A percentile compares a stretch with the other conserved stretches of the same genome.
Evolutionary conservation across 129 eudicot species (phyloP).

Genomic region (Dittrichia graveolens): DNA sequence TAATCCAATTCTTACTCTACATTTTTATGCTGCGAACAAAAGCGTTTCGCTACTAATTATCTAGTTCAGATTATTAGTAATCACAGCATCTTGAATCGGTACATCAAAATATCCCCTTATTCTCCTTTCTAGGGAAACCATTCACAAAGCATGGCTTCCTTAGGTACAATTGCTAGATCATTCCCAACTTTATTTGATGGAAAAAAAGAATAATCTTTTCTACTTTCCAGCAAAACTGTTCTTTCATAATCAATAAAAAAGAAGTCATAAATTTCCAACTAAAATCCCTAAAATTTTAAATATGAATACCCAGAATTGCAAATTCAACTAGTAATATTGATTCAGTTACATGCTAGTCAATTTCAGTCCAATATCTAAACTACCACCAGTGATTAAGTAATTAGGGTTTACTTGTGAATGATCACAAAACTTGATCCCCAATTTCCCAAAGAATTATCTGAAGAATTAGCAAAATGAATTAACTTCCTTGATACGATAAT

Average conservation of each 20-base stretch:
- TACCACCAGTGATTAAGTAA: too few species aligned
- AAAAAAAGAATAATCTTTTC: slow-evolving; percentile 15
- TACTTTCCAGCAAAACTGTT: slow-evolving; percentile 25
- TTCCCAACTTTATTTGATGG: slow-evolving; percentile 13
- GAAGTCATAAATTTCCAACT: background rate
- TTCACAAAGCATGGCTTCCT: slow-evolving; percentile 15
- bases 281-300: background rate
- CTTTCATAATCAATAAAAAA: slow-evolving; percentile 14
- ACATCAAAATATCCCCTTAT: slow-evolving; percentile 9
- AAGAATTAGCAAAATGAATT: background rate
- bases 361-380: too few species aligned
- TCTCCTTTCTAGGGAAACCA: slow-evolving; percentile 1
- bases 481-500: too few species aligned
- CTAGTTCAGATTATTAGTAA: background rate
- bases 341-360: too few species aligned
- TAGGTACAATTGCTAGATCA: slow-evolving; percentile 15
- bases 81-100: background rate
- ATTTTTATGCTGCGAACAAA: background rate
- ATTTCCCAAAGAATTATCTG: background rate
- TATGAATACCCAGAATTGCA: too few species aligned
- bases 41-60: background rate
- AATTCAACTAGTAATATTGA: background rate
- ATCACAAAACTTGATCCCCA: background rate
- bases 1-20: too few species aligned
- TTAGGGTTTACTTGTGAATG: too few species aligned